Conservation (phyloP, 768 basidiomycete genomes). For the Neoboletus brunneissimus region DNA sequence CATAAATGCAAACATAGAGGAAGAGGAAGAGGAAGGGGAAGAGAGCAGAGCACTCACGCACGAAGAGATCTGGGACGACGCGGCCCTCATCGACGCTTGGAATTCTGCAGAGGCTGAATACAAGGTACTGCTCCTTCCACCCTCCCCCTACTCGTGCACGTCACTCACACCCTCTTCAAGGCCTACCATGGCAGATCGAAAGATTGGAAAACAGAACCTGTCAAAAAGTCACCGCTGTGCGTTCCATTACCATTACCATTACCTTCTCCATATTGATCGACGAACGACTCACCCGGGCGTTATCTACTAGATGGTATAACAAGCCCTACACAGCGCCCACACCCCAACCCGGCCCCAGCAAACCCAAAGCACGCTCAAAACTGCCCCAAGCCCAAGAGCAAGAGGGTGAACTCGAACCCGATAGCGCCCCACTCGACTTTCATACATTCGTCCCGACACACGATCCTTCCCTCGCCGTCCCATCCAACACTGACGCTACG, state of each 20-base stretch:
- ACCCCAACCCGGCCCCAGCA: constrained; percentile 12
- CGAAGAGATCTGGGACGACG: constrained; percentile 85
- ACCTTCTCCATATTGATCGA: neutral
- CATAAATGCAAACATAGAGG: constrained; percentile 28
- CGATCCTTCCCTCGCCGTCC: constrained; percentile 55
- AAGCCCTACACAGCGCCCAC: constrained; percentile 38
- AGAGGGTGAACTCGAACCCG: constrained; percentile 30
- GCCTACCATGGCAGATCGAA: constrained; percentile 66
- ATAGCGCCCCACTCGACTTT: constrained; percentile 68
- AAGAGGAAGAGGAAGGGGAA: constrained; percentile 34
- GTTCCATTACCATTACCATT: constrained; percentile 31
- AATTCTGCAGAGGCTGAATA: constrained; percentile 82
- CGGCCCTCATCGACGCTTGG: constrained; percentile 80
- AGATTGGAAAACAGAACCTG: constrained; percentile 64
- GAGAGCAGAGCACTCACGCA: constrained; percentile 62
- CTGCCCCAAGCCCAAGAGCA: neutral
- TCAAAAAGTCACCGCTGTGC: constrained; percentile 72
- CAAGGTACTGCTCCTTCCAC: constrained; percentile 41
- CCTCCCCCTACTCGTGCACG: neutral
- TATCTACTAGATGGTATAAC: constrained; percentile 69
- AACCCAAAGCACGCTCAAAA: neutral
- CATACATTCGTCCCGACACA: constrained; percentile 68
- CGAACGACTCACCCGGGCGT: neutral
- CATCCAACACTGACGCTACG: constrained; percentile 21
- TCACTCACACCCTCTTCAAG: constrained; percentile 28